These are phyloP conservation scores for Pseudogymnoascus sp. DNA, from an alignment of 2,329 filamentous ascomycete genomes.

Conservation along the genomic window DNA sequence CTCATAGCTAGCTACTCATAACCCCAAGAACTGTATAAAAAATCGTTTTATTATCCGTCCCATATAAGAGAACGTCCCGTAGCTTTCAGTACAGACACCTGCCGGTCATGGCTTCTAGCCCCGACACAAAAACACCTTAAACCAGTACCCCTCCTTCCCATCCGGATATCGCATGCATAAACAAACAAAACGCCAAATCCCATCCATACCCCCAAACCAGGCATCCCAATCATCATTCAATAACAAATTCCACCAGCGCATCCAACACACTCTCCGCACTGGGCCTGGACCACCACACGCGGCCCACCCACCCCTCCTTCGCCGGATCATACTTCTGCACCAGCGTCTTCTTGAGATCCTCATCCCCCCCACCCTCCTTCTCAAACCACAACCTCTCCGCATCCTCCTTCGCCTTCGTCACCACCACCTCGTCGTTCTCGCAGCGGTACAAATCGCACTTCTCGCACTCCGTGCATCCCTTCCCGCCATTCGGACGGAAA, in stretches of 20 bases:
- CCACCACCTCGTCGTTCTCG: conserved; percentile 63
- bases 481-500: conserved; percentile 73
- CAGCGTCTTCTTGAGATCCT: conserved; percentile 46
- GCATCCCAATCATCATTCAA: conserved; percentile 22
- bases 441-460: conserved; percentile 66
- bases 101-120: neutral
- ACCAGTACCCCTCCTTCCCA: neutral
- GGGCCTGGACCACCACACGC: conserved; percentile 21
- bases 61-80: neutral
- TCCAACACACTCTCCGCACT: conserved; percentile 25
- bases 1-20: neutral
- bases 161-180: conserved; percentile 9
- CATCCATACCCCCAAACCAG: neutral
- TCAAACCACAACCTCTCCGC: conserved; percentile 65
- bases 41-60: neutral
- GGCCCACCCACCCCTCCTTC: conserved; percentile 20
- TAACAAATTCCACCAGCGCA: conserved; percentile 23
- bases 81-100: neutral
- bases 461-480: conserved; percentile 68
- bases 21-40: neutral
- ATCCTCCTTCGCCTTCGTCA: conserved; percentile 59
- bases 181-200: conserved; percentile 7
- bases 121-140: neutral
- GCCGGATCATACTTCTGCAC: conserved; percentile 36
- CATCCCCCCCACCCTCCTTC: conserved; percentile 51